These are phyloP conservation scores for Madurella mycetomatis DNA, from an alignment of 2,329 filamentous ascomycete genomes.

Conservation along the genomic window DNA sequence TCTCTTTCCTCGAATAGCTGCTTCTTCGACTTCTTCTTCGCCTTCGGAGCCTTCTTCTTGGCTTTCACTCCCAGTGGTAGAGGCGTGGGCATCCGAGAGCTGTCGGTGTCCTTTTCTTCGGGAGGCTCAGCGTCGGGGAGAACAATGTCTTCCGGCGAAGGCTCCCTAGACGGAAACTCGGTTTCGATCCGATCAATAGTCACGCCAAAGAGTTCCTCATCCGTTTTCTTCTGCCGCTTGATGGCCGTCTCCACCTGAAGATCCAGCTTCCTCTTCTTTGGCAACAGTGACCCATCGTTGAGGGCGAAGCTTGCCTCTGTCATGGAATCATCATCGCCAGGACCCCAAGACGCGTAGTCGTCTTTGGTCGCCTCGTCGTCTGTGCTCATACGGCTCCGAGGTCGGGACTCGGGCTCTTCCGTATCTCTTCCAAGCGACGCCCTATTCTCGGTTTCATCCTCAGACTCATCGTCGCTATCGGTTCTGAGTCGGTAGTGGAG, in stretches of 20 bases:
- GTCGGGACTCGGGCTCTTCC: conserved; percentile 79
- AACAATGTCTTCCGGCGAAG: conserved; percentile 47
- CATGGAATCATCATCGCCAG: conserved; percentile 59
- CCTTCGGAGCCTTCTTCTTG: conserved; percentile 57
- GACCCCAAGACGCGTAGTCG: conserved; percentile 44
- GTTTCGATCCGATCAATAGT: conserved; percentile 51
- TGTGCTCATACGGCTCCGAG: conserved; percentile 67
- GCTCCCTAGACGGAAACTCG: conserved; percentile 43
- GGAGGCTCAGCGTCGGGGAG: conserved; percentile 44
- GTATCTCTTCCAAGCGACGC: conserved; percentile 66
- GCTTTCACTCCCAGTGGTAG: conserved; percentile 39
- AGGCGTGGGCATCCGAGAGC: conserved; percentile 46
- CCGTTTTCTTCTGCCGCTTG: conserved; percentile 74
- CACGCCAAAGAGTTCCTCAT: conserved; percentile 72
- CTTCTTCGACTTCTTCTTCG: conserved; percentile 76
- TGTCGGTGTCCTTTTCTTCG: conserved; percentile 44
- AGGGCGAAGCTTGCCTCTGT: conserved; percentile 69
- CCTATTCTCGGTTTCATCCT: conserved; percentile 66
- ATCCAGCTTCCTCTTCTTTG: conserved; percentile 71
- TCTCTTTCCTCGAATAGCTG: conserved; percentile 66
- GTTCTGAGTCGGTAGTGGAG: conserved; percentile 76
- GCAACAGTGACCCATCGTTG: conserved; percentile 46
- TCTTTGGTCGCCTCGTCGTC: conserved; percentile 54
- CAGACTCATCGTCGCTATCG: conserved; percentile 79
- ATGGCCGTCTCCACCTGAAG: conserved; percentile 64